Evolutionary conservation across 2,329 filamentous ascomycete species (phyloP), one percentile per base, ranked within the genome.

Genomic region (Gaeumannomyces sp.): DNA sequence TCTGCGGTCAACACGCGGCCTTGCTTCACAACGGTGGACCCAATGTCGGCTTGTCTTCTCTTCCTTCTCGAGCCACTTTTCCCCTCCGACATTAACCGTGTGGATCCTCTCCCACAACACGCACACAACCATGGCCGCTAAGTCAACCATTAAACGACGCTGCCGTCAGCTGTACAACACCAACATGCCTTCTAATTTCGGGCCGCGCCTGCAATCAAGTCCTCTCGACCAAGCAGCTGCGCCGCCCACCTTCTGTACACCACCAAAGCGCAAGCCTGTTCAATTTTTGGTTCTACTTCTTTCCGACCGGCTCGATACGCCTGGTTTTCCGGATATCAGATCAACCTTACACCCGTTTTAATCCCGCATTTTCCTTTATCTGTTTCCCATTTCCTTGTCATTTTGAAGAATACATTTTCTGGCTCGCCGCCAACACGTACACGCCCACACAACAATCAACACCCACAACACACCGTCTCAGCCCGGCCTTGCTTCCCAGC

Each of bases 361-460:
- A 58, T 58, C 27, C 16, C 56, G 56, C 53, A n/a, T 10, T 8
- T 57, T 58, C 4, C n/a, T 4, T 25, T 58, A 3, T 57, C 53
- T 57, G 7, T 25, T 27, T 27, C 27, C 16, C n/a, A 58, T n/a
- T n/a, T 25, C 27, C 14, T 28, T 58, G 10, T 58, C n/a, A 4
- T 16, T 16, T 11, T 28, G 5, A 27, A 7, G 25, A 29, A 60
- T 60, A 60, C 28, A 60, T 60, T 60, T 60, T 70, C 67, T 45
- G 74, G 74, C 74, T 74, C 73, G 68, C 67, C 69, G 70, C 70
- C 69, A 69, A 61, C 57, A 25, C 25, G 33, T 8, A 33, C 33
- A 33, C 33, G 33, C 11, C 4, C 31, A 38, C 11, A 38, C 38
- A 45, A 8, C 31, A 33, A 33, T 11, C 31, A 33, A 35, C 33